Conservation (phyloP, 768 basidiomycete species). For the Cantharellus cinnabarinus region DNA sequence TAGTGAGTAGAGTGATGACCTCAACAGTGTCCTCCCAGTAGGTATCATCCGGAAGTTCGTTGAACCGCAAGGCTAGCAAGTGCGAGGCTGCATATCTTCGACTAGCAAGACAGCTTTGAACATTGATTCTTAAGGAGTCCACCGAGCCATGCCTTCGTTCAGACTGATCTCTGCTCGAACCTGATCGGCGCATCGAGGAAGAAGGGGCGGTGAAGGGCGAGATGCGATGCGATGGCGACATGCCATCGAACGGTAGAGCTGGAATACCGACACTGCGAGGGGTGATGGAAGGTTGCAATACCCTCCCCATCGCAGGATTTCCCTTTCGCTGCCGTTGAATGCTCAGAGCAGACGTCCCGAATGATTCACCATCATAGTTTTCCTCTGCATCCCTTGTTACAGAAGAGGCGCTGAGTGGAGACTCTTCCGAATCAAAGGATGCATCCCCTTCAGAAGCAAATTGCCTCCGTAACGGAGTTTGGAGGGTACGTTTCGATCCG, state of each 20-base stretch:
- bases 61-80: constrained; percentile 55
- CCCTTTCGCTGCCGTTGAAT: neutral
- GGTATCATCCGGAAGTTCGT: constrained; percentile 44
- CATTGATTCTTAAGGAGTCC: constrained; percentile 31
- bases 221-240: neutral
- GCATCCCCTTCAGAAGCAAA: neutral
- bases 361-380: neutral
- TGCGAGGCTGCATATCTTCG: constrained; percentile 66
- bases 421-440: neutral
- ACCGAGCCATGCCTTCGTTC: neutral
- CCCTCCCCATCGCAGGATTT: neutral
- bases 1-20: constrained; percentile 49
- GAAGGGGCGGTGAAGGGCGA: neutral
- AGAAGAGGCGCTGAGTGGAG: neutral
- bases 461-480: neutral
- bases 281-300: neutral
- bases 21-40: constrained; percentile 77
- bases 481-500: neutral
- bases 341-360: neutral
- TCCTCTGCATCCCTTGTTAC: neutral
- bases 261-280: neutral
- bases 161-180: neutral
- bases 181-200: neutral
- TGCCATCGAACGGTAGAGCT: neutral
- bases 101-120: constrained; percentile 47